These are phyloP conservation scores for Akanthomyces lecanii DNA, from an alignment of 2,329 filamentous ascomycete species.

Conservation along the genomic window DNA sequence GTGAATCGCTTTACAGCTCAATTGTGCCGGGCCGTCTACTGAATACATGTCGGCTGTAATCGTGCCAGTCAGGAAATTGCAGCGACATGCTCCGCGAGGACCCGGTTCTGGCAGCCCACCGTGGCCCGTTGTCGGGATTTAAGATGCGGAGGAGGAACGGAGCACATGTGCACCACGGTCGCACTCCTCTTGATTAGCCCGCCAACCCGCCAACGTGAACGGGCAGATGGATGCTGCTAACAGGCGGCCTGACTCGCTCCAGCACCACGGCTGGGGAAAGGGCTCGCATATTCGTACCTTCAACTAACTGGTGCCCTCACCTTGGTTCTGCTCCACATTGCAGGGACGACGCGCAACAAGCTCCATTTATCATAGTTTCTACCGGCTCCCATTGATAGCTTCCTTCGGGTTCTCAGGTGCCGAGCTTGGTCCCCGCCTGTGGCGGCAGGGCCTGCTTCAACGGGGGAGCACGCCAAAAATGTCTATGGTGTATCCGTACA, in stretches of 20 bases:
- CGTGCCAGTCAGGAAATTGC: slow-evolving; percentile 6
- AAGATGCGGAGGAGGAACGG: background rate
- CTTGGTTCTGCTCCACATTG: background rate
- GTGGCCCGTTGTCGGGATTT: background rate
- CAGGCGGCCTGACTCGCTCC: slow-evolving; percentile 3
- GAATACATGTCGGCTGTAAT: background rate
- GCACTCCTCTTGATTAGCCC: too few species aligned
- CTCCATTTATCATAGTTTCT: slow-evolving; percentile 12
- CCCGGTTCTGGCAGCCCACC: background rate
- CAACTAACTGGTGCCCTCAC: background rate
- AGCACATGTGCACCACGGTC: background rate
- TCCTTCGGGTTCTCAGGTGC: background rate
- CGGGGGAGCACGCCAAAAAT: background rate
- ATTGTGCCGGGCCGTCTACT: background rate
- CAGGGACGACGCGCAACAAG: background rate
- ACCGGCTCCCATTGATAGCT: background rate
- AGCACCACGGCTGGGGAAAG: background rate
- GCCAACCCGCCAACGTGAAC: background rate
- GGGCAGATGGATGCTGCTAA: background rate
- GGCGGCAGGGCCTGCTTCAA: slow-evolving; percentile 1
- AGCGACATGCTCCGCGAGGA: background rate
- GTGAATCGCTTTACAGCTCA: background rate
- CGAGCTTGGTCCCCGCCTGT: background rate
- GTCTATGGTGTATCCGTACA: background rate
- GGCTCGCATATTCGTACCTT: background rate